Conservation (phyloP, 2,329 filamentous ascomycete genomes). For the Pleurostoma richardsiae region DNA sequence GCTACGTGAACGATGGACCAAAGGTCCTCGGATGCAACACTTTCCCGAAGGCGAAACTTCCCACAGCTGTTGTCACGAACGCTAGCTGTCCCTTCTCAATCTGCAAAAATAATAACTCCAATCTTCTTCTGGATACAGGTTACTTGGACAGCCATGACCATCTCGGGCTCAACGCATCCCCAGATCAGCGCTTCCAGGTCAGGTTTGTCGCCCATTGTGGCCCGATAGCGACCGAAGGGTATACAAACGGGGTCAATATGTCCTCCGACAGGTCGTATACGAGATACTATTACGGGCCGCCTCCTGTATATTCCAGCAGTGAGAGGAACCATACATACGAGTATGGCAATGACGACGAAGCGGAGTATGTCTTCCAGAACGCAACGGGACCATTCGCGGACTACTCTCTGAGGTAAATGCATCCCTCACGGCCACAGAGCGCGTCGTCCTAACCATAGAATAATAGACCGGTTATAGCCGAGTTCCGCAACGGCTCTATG, state of each 20-base stretch:
- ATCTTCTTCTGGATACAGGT: constrained; percentile 8
- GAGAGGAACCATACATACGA: constrained; percentile 3
- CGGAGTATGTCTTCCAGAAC: not conserved
- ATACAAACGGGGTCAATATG: not conserved
- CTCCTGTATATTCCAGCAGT: not conserved
- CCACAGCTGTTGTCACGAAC: not conserved
- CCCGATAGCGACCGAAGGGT: constrained; percentile 3
- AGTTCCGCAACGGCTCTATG: not conserved
- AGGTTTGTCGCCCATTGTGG: constrained; percentile 3
- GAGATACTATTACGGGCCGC: constrained; percentile 4
- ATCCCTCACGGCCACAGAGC: too few relatives aligned
- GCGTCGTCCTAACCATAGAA: too few relatives aligned
- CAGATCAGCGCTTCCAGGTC: constrained; percentile 8
- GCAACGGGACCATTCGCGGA: not conserved
- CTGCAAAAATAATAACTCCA: constrained; percentile 4
- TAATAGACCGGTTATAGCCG: too few relatives aligned
- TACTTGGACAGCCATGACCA: constrained; percentile 11
- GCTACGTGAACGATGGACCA: constrained; percentile 8
- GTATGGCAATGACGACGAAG: not conserved
- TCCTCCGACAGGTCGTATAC: constrained; percentile 3
- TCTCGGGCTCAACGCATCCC: constrained; percentile 13
- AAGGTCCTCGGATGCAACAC: constrained; percentile 1
- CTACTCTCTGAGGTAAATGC: too few relatives aligned
- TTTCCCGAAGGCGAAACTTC: constrained; percentile 2
- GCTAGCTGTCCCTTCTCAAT: constrained; percentile 11